phyloP scores from a whole-genome alignment of 2,329 filamentous ascomycete genomes.

The Davidsoniella neocaledoniae region DNA sequence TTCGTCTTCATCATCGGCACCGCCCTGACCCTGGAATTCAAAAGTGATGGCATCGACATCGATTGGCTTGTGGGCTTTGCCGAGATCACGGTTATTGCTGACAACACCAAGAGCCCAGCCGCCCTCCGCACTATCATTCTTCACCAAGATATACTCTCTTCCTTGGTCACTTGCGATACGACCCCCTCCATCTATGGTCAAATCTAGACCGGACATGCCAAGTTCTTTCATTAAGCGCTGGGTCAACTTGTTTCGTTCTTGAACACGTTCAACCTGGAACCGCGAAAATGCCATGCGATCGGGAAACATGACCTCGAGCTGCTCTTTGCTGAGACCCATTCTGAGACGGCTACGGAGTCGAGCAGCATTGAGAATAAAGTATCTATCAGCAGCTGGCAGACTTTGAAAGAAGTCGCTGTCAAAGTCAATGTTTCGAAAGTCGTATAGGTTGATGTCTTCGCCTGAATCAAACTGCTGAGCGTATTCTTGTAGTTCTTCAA shows the following conservation, averaged over 20 bases:
- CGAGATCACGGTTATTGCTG: conserved; percentile 63
- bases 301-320: conserved; percentile 91
- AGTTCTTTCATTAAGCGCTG: conserved; percentile 89
- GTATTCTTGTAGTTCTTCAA: conserved; percentile 87
- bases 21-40: conserved; percentile 37
- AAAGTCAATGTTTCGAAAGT: conserved; percentile 98
- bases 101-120: conserved; percentile 95
- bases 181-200: conserved; percentile 42
- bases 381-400: conserved; percentile 74
- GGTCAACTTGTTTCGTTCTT: conserved; percentile 83
- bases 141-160: conserved; percentile 88
- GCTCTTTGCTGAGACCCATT: conserved; percentile 94
- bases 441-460: conserved; percentile 81
- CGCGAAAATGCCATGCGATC: conserved; percentile 92
- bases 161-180: conserved; percentile 73
- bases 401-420: conserved; percentile 90
- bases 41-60: conserved; percentile 60
- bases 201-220: conserved; percentile 66
- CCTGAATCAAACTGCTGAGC: conserved; percentile 81
- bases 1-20: conserved; percentile 44
- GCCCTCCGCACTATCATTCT: conserved; percentile 86
- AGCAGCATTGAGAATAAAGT: conserved; percentile 94
- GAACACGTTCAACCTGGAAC: conserved; percentile 90
- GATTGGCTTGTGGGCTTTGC: conserved; percentile 72
- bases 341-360: conserved; percentile 71